Evolutionary conservation across 192 early-diverging fungal species (phyloP).

Genomic region (Fimicolochytrium jonesii): DNA sequence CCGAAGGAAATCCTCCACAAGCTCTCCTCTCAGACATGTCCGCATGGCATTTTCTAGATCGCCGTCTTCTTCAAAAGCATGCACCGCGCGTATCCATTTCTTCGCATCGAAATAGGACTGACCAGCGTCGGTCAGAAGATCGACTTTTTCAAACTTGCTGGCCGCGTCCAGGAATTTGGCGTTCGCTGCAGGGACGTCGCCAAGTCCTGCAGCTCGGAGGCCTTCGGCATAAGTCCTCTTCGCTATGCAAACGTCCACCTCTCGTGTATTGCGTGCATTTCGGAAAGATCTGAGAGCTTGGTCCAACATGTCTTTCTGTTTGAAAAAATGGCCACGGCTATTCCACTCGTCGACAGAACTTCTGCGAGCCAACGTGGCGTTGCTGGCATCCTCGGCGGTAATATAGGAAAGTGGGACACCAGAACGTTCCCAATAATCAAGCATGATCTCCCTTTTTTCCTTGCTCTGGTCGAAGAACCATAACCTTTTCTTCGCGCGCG

Average conservation of each 20-base stretch:
- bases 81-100: too few relatives aligned
- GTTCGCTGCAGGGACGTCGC: background rate
- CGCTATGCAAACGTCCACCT: background rate
- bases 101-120: background rate
- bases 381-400: background rate
- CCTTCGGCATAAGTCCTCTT: background rate
- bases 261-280: background rate
- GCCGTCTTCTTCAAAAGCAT: too few relatives aligned
- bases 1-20: too few relatives aligned
- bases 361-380: background rate
- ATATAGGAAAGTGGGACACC: background rate
- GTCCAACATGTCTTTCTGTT: background rate
- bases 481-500: background rate
- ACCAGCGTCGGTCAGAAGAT: background rate
- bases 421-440: background rate
- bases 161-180: background rate
- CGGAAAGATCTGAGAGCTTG: background rate
- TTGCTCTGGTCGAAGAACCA: background rate
- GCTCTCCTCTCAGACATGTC: too few relatives aligned
- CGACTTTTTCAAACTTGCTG: background rate
- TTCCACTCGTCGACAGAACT: background rate
- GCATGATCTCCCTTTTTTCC: background rate
- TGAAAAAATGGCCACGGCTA: background rate
- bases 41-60: too few relatives aligned
- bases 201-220: background rate